phyloP scores from a whole-genome alignment of 2,329 filamentous ascomycete species.

The Penicillium sp. region DNA sequence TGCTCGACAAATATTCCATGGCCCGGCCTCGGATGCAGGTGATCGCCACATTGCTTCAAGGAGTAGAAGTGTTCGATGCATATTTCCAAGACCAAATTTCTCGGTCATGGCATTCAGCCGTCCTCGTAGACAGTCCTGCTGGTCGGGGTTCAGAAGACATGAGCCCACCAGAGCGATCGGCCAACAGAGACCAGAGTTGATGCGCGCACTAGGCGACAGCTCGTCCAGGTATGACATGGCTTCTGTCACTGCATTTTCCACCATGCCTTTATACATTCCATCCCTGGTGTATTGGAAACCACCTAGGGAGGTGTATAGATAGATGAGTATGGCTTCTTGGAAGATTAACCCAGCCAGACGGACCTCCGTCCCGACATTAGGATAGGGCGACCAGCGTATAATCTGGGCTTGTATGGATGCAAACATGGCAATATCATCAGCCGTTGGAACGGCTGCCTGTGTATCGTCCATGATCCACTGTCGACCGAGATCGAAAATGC shows the following conservation, averaged over 20 bases:
- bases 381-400: conserved; percentile 42
- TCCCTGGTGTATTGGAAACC: conserved; percentile 26
- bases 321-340: conserved; percentile 48
- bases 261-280: conserved; percentile 30
- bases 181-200: conserved; percentile 40
- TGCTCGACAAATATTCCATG: conserved; percentile 48
- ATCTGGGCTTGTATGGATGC: conserved; percentile 47
- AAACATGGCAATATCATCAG: conserved; percentile 49
- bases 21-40: conserved; percentile 35
- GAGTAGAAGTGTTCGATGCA: conserved; percentile 45
- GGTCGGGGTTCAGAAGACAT: conserved; percentile 22
- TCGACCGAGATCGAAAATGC: conserved; percentile 34
- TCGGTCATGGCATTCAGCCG: conserved; percentile 30
- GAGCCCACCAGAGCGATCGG: conserved; percentile 35
- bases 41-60: conserved; percentile 48
- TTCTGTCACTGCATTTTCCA: conserved; percentile 29
- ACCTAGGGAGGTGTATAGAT: conserved; percentile 38
- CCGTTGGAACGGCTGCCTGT: conserved; percentile 27
- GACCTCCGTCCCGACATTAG: conserved; percentile 38
- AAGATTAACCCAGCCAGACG: conserved; percentile 47
- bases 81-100: conserved; percentile 49
- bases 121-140: conserved; percentile 30
- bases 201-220: conserved; percentile 26
- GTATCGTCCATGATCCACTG: conserved; percentile 37
- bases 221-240: conserved; percentile 29